These are phyloP conservation scores for Inonotus hispidus DNA, from an alignment of 1,284 basidiomycete species.

Conservation along the genomic window DNA sequence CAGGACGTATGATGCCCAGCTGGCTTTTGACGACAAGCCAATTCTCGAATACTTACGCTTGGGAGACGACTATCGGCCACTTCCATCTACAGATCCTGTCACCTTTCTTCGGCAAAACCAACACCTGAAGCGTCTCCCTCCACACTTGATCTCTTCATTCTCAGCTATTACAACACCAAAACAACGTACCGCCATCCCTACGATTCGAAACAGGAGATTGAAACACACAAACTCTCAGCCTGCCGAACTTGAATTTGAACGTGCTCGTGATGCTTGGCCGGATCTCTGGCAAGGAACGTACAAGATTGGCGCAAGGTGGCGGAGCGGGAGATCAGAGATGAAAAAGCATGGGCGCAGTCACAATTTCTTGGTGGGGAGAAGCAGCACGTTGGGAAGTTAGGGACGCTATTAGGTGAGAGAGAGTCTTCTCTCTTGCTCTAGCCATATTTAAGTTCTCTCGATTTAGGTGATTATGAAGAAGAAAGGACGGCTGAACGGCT, in stretches of 20 bases:
- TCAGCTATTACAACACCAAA: conserved; percentile 61
- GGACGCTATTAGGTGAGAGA: conserved; percentile 39
- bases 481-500: conserved; percentile 63
- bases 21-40: conserved; percentile 27
- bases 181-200: conserved; percentile 53
- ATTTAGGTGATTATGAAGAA: conserved; percentile 57
- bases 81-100: conserved; percentile 53
- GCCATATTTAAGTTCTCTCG: neutral
- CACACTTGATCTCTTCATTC: conserved; percentile 53
- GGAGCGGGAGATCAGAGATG: conserved; percentile 52
- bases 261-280: conserved; percentile 56
- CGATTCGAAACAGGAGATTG: conserved; percentile 65
- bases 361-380: conserved; percentile 54
- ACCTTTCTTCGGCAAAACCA: conserved; percentile 55
- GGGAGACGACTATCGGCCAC: conserved; percentile 48
- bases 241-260: conserved; percentile 43
- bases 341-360: conserved; percentile 59
- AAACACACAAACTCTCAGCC: conserved; percentile 52
- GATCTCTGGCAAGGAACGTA: conserved; percentile 50
- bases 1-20: neutral
- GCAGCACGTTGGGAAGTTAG: conserved; percentile 66
- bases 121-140: conserved; percentile 61
- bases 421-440: neutral
- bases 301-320: conserved; percentile 36
- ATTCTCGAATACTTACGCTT: conserved; percentile 62